Evolutionary conservation across 768 basidiomycete species (phyloP).

Genomic region (Clathrus columnatus): DNA sequence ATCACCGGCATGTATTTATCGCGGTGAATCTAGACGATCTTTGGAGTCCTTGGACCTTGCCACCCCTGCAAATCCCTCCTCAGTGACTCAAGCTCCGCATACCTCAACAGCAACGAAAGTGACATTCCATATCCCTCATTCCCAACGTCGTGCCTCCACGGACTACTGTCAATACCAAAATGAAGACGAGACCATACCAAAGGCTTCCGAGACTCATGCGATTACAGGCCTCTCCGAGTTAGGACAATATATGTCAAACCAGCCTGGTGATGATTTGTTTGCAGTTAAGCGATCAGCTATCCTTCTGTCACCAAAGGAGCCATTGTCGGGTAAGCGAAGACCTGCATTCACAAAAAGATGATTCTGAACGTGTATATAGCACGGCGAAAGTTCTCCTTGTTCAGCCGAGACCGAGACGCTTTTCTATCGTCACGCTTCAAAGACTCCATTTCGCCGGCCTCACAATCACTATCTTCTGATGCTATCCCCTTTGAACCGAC

Average conservation of each 20-base stretch:
- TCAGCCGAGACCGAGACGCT: neutral
- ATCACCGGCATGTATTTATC: too few species aligned
- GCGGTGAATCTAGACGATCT: neutral
- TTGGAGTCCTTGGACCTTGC: neutral
- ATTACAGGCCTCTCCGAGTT: neutral
- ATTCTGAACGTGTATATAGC: neutral
- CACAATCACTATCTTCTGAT: neutral
- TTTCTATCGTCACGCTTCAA: neutral
- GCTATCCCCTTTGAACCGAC: neutral
- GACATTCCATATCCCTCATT: neutral
- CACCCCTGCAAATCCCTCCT: neutral
- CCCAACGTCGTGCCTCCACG: neutral
- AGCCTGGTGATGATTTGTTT: neutral
- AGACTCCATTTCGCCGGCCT: neutral
- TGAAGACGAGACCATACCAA: neutral
- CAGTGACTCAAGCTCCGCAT: neutral
- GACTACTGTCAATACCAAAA: neutral
- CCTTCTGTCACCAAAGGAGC: neutral
- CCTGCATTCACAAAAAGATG: too few species aligned
- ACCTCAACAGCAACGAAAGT: too few species aligned
- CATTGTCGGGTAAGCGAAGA: neutral
- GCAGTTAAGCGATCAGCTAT: neutral
- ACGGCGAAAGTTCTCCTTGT: constrained; percentile 5
- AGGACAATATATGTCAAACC: neutral
- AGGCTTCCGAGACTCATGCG: neutral